phyloP scores from a whole-genome alignment of 2,329 filamentous ascomycete species.

The Aspergillus sp. region DNA sequence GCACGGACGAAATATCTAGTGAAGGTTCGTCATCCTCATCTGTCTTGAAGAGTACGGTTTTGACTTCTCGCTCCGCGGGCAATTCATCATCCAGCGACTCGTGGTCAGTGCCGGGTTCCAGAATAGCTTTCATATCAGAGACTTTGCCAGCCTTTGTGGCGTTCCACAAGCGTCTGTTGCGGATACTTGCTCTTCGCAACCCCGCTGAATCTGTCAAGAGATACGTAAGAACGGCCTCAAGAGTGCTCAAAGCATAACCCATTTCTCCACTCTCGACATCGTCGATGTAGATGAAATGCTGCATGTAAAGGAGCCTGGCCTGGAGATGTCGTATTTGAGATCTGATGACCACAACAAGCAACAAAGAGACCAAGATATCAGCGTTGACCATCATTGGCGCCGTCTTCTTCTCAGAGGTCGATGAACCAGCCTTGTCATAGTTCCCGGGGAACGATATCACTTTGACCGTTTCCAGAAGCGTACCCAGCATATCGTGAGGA shows the following conservation, averaged over 20 bases:
- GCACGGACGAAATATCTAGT: constrained; percentile 16
- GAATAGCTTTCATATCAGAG: constrained; percentile 65
- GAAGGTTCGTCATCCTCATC: constrained; percentile 24
- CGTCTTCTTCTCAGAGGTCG: constrained; percentile 46
- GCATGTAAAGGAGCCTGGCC: constrained; percentile 86
- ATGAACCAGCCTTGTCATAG: constrained; percentile 32
- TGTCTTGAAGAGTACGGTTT: constrained; percentile 27
- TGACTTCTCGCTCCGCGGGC: constrained; percentile 35
- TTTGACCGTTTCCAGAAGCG: constrained; percentile 74
- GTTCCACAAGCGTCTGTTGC: constrained; percentile 84
- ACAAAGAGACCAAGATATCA: constrained; percentile 83
- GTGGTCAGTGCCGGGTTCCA: constrained; percentile 61
- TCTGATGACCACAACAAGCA: constrained; percentile 87
- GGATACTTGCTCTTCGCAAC: constrained; percentile 73
- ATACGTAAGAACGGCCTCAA: constrained; percentile 89
- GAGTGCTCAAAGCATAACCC: constrained; percentile 91
- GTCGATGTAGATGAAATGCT: constrained; percentile 95
- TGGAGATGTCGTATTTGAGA: constrained; percentile 82
- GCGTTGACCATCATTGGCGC: constrained; percentile 66
- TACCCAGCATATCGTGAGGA: constrained; percentile 82
- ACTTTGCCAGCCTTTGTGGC: constrained; percentile 72
- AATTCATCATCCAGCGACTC: constrained; percentile 21
- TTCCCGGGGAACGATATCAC: constrained; percentile 62
- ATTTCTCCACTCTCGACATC: constrained; percentile 95
- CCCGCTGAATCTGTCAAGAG: constrained; percentile 74